Evolutionary conservation across 192 early-diverging fungal species (phyloP).

Genomic region (Neocallimastix lanati): DNA sequence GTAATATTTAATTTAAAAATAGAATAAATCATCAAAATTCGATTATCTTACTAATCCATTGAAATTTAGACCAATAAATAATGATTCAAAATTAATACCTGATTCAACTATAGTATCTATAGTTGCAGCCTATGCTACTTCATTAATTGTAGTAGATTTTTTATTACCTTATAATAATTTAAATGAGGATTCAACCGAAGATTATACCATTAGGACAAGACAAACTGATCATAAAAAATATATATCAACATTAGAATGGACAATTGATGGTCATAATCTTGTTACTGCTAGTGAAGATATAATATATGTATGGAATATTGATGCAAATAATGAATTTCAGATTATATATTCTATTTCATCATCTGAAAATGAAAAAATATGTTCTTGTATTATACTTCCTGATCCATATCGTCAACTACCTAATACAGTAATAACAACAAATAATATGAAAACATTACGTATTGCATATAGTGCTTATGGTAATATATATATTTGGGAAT

Average conservation of each 20-base stretch:
- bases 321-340: neutral
- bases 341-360: neutral
- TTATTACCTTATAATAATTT: neutral
- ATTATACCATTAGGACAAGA: neutral
- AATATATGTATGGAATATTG: neutral
- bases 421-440: neutral
- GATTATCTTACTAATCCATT: neutral
- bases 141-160: neutral
- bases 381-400: neutral
- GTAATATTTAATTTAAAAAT: no score
- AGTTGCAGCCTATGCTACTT: neutral
- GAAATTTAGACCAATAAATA: neutral
- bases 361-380: neutral
- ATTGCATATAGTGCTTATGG: neutral
- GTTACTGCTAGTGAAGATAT: neutral
- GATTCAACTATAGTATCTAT: neutral
- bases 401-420: neutral
- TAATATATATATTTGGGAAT: neutral
- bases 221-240: neutral
- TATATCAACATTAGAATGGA: neutral
- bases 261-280: neutral
- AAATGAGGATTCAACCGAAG: neutral
- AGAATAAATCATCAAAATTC: neutral
- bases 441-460: neutral
- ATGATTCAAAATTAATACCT: neutral